phyloP scores from a whole-genome alignment of 805 yeast genomes.

The Tetrapisispora namnaoensis region DNA sequence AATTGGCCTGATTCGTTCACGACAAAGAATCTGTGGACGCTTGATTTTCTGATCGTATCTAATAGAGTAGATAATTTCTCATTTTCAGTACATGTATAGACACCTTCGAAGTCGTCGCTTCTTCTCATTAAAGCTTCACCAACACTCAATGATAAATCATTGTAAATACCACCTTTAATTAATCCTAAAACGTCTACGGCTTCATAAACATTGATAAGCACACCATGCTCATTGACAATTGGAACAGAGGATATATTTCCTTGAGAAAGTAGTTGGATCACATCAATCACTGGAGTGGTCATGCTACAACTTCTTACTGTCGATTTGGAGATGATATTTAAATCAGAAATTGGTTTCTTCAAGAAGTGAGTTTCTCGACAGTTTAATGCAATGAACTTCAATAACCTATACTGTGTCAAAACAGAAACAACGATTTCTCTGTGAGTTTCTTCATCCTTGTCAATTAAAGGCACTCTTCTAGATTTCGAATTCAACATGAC shows the following conservation, averaged over 20 bases:
- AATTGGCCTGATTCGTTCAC: constrained; percentile 76
- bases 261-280: constrained; percentile 68
- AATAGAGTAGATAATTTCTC: constrained; percentile 82
- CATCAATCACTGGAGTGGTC: constrained; percentile 90
- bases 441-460: constrained; percentile 83
- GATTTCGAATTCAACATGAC: constrained; percentile 84
- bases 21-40: constrained; percentile 85
- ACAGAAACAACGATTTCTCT: constrained; percentile 93
- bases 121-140: constrained; percentile 89
- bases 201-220: constrained; percentile 82
- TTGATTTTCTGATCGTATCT: constrained; percentile 85
- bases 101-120: constrained; percentile 95
- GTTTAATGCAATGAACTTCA: constrained; percentile 90
- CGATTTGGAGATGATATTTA: constrained; percentile 51
- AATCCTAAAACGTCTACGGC: constrained; percentile 89
- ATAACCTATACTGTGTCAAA: constrained; percentile 88
- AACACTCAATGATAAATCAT: constrained; percentile 80
- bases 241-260: constrained; percentile 89
- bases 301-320: constrained; percentile 69
- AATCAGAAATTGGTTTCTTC: constrained; percentile 60
- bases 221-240: constrained; percentile 62
- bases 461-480: constrained; percentile 88
- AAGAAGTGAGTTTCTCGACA: constrained; percentile 89
- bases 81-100: constrained; percentile 82
- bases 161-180: constrained; percentile 88